Evolutionary conservation across 768 basidiomycete genomes (phyloP).

Genomic region (Trametopsis cervina): DNA sequence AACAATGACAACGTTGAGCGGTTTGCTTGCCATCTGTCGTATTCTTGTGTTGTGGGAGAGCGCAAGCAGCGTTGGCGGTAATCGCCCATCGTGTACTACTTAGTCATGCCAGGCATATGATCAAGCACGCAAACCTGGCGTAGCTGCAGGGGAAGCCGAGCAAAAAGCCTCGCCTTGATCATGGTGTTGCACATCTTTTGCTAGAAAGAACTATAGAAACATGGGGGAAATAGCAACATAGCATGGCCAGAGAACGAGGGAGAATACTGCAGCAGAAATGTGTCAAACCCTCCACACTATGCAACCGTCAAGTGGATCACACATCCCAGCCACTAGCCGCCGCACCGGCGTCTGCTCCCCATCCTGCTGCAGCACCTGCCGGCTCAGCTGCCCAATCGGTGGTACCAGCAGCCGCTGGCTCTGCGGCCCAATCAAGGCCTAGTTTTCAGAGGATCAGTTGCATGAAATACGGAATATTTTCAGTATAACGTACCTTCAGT

Average conservation of each 20-base stretch:
- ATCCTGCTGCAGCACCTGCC: constrained; percentile 17
- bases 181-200: background rate
- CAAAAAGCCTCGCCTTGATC: no score
- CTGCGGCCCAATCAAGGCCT: constrained; percentile 91
- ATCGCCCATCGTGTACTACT: no score
- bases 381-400: constrained; percentile 31
- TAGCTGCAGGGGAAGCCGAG: no score
- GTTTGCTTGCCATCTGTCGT: background rate
- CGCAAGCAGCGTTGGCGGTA: no score
- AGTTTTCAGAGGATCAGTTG: constrained; percentile 1
- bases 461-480: constrained; percentile 3
- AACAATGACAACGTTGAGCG: constrained; percentile 37
- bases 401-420: constrained; percentile 44
- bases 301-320: constrained; percentile 7
- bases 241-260: constrained; percentile 17
- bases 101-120: no score
- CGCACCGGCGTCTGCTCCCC: constrained; percentile 25
- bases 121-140: no score
- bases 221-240: constrained; percentile 10
- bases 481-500: constrained; percentile 37
- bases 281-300: no score
- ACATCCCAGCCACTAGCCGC: constrained; percentile 21
- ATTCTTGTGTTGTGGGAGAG: no score
- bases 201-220: background rate
- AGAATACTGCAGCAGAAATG: no score